Evolutionary conservation across 257 asterid genomes (phyloP), one percentile per base, ranked within the genome.

Genomic region (Voacanga thouarsii): DNA sequence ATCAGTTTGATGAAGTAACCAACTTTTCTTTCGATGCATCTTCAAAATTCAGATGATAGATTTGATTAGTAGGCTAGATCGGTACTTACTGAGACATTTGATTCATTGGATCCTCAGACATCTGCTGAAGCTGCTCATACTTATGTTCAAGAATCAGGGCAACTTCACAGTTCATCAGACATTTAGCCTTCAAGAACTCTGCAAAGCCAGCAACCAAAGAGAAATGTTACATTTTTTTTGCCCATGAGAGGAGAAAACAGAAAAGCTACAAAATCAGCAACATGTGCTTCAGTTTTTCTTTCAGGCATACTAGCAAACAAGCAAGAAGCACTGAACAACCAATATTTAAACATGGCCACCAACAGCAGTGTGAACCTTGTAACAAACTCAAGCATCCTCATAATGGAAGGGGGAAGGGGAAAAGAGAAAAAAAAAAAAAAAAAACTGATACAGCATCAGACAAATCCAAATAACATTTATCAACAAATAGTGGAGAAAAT

Each of bases 121-220:
- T 91, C 88, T 93, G 93, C 85, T 95, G 97, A 88, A 95, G 92
- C 90, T 93, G 98, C 86, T 93, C 99, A 71, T 91, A 89, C 84
- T 90, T 90, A 53, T 86, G 98, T 67, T 95, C 99, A 78, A 95
- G 99, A 90, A 95, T 93, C 55, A 92, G 84, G 57, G 98, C 81
- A 78, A 95, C 99, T 81, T 95, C 99, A 86, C 96, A 92, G 71
- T 95, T 92, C 99, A 92, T 92, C 47, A 95, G 87, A 86, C 99
- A 94, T 80, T 94, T 92, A 72, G 98, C 97, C 92, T 90, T 94
- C 88, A 90, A 84, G 86, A 94, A 92, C 75, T 94, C 68, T 63
- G 68, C 10, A 41, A 63, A 63, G 28, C 41, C 37, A 26, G 23
- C 43, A 63, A 63, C 41, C 41, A 63, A 63, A 30, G 41, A 30